These are phyloP conservation scores for Mortierella antarctica DNA, from an alignment of 192 early-diverging fungal genomes.

Conservation along the genomic window DNA sequence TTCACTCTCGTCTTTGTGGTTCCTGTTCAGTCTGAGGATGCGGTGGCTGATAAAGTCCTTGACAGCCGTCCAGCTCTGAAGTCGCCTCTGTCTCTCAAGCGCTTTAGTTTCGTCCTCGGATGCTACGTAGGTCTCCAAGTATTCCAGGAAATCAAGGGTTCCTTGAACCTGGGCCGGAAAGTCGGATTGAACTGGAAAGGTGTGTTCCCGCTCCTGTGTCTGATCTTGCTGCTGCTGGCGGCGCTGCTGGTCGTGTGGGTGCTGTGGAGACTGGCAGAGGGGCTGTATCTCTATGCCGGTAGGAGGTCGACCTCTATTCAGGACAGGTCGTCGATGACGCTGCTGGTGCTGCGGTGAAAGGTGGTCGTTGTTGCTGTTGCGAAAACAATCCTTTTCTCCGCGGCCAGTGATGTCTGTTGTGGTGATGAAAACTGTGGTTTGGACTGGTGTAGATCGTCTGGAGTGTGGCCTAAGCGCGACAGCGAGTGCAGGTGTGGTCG, in stretches of 20 bases:
- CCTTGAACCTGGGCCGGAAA: conserved; percentile 2
- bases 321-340: neutral
- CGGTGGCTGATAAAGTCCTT: conserved; percentile 22
- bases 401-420: conserved; percentile 8
- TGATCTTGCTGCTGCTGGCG: neutral
- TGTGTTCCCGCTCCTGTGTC: neutral
- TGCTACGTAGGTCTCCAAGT: conserved; percentile 16
- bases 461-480: neutral
- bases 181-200: neutral
- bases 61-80: conserved; percentile 30
- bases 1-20: neutral
- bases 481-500: neutral
- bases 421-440: conserved; percentile 16
- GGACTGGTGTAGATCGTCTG: neutral
- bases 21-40: conserved; percentile 10
- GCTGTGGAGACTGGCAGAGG: neutral
- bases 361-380: neutral
- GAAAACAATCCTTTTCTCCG: neutral
- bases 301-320: neutral
- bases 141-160: conserved; percentile 29
- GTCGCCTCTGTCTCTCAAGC: conserved; percentile 5
- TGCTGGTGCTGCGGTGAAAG: neutral
- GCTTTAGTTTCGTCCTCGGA: conserved; percentile 26
- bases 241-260: neutral
- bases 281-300: conserved; percentile 6